Evolutionary conservation across 805 yeast genomes (phyloP), one percentile per base, ranked within the genome.

Genomic region (Lachancea thermotolerans): DNA sequence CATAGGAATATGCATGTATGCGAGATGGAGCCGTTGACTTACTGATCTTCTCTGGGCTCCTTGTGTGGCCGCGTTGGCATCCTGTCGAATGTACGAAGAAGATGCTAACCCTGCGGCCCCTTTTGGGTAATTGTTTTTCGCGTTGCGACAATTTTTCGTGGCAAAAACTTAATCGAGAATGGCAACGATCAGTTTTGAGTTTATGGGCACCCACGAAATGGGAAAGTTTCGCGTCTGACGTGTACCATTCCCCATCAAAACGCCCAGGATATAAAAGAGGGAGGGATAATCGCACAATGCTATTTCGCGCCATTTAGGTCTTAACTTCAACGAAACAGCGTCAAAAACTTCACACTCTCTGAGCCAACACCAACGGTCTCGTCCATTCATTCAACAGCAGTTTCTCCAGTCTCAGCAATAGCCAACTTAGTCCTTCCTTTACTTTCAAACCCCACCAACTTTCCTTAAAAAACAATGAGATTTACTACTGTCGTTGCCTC

Each of bases 351-450:
- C 35, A 25, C 16, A 33, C 34, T 17, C 39, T 42, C 32, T 48
- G 58, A 54, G 58, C 58, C 50, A 39, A 14, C 21, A 21, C 31
- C 35, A 42, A 39, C 35, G 55, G 58, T 54, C 58, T 54, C 58
- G 58, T 54, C 58, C 58, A 54, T 42, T 54, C 58, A 34, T 54
- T 51, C 41, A 41, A 12, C 35, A 14, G 32, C 45, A 15, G 37
- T 34, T 15, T 34, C 21, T 5, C 6, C 17, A 34, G 18, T 34
- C 37, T 15, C 32, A 25, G 17, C 28, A 4, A 17, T 27, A 7
- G 17, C 39, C 44, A 41, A 39, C 36, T 34, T 27, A 34, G 42
- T 29, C 39, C 27, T 41, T 33, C 42, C 38, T 37, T 46, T 12
- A 40, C 14, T 30, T 25, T 12, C 36, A 30, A 18, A 12, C 36